Evolutionary conservation across 345 rosid genomes (phyloP).

Genomic region (Ricinus communis): DNA sequence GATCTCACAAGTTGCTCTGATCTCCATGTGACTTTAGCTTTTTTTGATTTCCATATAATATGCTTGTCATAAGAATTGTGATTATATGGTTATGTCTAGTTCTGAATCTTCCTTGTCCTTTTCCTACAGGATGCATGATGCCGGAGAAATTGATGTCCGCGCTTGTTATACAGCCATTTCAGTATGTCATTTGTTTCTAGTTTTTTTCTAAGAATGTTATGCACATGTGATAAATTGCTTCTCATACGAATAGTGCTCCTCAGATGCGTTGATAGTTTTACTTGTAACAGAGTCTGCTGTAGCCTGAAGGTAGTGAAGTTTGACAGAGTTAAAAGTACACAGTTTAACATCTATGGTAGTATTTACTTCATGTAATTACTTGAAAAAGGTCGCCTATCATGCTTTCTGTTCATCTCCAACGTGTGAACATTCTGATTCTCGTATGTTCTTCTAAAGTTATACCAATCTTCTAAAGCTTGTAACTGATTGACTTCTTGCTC

Average conservation of each 20-base stretch:
- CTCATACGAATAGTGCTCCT: neutral
- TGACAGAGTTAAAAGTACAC: neutral
- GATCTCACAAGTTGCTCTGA: neutral
- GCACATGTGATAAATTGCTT: neutral
- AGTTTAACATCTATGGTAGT: neutral
- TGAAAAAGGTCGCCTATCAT: neutral
- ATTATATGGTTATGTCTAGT: neutral
- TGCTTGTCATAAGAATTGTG: neutral
- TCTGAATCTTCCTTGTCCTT: slow-evolving; percentile 6
- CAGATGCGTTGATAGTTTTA: neutral
- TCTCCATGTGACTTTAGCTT: neutral
- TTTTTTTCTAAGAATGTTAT: neutral
- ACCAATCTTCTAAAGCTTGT: neutral
- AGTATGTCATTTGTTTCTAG: slow-evolving; percentile 40
- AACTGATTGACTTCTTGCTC: neutral
- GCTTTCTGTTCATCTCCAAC: neutral
- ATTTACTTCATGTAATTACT: neutral
- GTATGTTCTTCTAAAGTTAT: neutral
- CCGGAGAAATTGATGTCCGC: slow-evolving; percentile 92
- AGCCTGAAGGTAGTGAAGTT: neutral
- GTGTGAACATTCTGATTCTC: neutral
- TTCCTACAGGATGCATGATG: slow-evolving; percentile 83
- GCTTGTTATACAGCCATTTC: slow-evolving; percentile 97
- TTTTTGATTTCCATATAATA: slow-evolving; percentile 1
- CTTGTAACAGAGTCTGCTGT: neutral